Base-by-base conservation (phyloP, 2,329 filamentous ascomycete genomes). In the Leptodontidium sp. region DNA sequence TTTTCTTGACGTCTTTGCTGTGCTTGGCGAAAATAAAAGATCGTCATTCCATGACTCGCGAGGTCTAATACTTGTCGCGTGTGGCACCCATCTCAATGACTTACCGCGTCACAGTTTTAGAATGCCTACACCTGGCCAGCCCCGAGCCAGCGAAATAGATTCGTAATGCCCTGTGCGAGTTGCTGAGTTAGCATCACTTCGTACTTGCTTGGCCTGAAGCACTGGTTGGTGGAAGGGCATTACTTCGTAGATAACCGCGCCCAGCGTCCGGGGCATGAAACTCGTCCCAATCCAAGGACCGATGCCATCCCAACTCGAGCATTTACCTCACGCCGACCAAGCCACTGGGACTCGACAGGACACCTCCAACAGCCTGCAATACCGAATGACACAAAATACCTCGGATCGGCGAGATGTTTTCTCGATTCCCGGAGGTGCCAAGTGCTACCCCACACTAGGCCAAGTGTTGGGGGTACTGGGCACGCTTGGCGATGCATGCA, bases 371-470 rank as follows among this genome's bases (percentile, higher is more conserved):
- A 43, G 29, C 29, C 38, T 40, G 38, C 4, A 40, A 40, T 40
- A 59, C 21, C 57, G 57, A 59, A 59, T 29, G 38, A 45, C 57
- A 59, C 57, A 59, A 40, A 59, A 59, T 59, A 43, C 57, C 57
- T 59, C 57, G 57, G 57, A 43, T 59, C 57, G 57, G 26, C 57
- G 38, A 59, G 57, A 21, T 14, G 21, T 59, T 59, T 53, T 32
- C 24, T 5, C 29, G 14, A 1, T 26, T 15, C 2, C 21, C 43
- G n/a, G n/a, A 9, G 32, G 17, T 9, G 35, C 57, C 35, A 59
- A 55, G 21, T 7, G 38, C 21, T 59, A 59, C 57, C 57, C 57
- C 57, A 59, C 57, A 59, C 57, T 29, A 59, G 21, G 57, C 57
- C 35, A 59, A 59, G 57, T 45, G 38, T 26, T 21, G 55, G 12